Evolutionary conservation across 2,329 filamentous ascomycete genomes (phyloP).

Genomic region (Dissoconium aciculare): DNA sequence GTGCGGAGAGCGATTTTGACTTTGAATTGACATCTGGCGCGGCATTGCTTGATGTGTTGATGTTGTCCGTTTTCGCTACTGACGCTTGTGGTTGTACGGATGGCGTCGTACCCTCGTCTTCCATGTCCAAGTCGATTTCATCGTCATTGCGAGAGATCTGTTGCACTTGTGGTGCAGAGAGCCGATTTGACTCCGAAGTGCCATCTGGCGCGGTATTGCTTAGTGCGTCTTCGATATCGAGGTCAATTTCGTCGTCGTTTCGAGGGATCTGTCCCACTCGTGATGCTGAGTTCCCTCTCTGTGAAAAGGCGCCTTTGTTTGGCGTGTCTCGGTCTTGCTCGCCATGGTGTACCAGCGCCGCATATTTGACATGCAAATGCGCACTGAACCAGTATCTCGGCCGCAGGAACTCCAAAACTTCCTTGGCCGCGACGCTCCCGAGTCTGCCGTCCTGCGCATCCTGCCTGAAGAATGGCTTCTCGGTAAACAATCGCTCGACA

Average conservation of each 20-base stretch:
- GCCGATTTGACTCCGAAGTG: too few relatives aligned
- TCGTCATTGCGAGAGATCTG: constrained; percentile 25
- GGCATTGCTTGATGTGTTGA: background rate
- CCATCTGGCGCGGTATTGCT: constrained; percentile 12
- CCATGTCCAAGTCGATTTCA: constrained; percentile 29
- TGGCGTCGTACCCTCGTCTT: constrained; percentile 15
- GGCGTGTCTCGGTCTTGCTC: constrained; percentile 3
- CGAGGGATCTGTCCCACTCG: background rate
- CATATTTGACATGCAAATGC: constrained; percentile 79
- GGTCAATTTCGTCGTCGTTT: constrained; percentile 45
- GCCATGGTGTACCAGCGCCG: constrained; percentile 44
- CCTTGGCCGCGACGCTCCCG: constrained; percentile 64
- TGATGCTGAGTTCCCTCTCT: too few relatives aligned
- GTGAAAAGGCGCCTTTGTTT: too few relatives aligned
- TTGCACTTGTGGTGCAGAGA: too few relatives aligned
- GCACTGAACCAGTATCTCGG: constrained; percentile 81
- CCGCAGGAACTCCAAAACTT: constrained; percentile 65
- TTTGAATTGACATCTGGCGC: background rate
- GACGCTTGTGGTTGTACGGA: constrained; percentile 2
- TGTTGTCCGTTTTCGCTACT: constrained; percentile 3
- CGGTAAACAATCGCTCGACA: constrained; percentile 48
- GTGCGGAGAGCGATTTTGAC: constrained; percentile 20
- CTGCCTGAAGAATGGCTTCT: constrained; percentile 58
- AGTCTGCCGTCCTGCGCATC: constrained; percentile 64
- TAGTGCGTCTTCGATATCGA: constrained; percentile 31